Percentiles rank a stretch among this genome's conserved stretches.
phyloP scores from a whole-genome alignment of 2,329 filamentous ascomycete genomes.

The Hypoxylon sp. region DNA sequence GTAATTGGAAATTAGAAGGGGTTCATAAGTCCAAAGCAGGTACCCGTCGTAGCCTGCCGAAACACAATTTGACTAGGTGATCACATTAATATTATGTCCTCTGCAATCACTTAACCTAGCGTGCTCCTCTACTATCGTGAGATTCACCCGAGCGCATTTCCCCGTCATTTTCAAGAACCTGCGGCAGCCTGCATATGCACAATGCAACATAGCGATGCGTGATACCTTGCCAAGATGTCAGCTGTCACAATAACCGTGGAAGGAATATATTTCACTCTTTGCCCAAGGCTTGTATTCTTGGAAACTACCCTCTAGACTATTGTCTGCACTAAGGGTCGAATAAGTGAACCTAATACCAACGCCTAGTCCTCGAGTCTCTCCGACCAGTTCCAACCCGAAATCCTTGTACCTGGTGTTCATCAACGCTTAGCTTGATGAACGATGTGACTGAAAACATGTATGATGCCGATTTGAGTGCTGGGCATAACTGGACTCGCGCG shows the following conservation, averaged over 20 bases:
- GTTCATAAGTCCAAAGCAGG: slow-evolving; percentile 2
- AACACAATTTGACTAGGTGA: neutral
- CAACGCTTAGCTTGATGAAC: slow-evolving; percentile 22
- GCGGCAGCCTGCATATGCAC: slow-evolving; percentile 44
- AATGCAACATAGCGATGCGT: slow-evolving; percentile 39
- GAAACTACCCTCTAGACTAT: slow-evolving; percentile 21
- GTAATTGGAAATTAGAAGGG: neutral
- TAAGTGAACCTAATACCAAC: slow-evolving; percentile 38
- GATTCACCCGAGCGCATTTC: slow-evolving; percentile 5
- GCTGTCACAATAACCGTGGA: slow-evolving; percentile 19
- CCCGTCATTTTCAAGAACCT: slow-evolving; percentile 23
- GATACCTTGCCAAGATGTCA: slow-evolving; percentile 35
- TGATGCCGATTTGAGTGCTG: slow-evolving; percentile 11
- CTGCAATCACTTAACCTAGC: neutral
- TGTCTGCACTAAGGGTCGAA: slow-evolving; percentile 20
- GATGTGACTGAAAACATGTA: slow-evolving; percentile 22
- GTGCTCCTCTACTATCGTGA: neutral
- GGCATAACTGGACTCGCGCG: neutral
- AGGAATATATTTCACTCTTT: slow-evolving; percentile 40
- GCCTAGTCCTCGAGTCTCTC: slow-evolving; percentile 33
- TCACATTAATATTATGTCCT: neutral
- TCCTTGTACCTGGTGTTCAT: slow-evolving; percentile 28
- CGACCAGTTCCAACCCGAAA: slow-evolving; percentile 25
- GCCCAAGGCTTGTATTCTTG: slow-evolving; percentile 44
- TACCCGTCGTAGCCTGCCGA: neutral